phyloP scores from a whole-genome alignment of 2,329 filamentous ascomycete species.

The Aspergillus oerlinghausenensis region DNA sequence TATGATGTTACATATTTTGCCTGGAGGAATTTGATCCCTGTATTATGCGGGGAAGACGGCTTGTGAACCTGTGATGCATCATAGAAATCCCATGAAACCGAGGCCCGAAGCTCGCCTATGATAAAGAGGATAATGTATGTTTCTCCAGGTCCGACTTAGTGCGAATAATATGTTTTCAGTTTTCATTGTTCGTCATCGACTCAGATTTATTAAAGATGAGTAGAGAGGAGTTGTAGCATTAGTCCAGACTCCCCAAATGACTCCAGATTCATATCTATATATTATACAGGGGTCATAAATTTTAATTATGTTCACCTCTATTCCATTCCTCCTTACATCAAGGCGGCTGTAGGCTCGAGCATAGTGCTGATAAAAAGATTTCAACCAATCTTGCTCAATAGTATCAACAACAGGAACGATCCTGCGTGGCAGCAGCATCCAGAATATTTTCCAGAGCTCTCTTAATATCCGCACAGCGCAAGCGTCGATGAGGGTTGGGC shows the following conservation, averaged over 20 bases:
- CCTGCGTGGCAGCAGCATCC: slow-evolving; percentile 11
- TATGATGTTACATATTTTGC: not conserved
- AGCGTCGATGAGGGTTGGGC: slow-evolving; percentile 31
- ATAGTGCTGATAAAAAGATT: not conserved
- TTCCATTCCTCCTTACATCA: not conserved
- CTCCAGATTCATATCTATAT: not conserved
- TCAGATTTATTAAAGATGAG: not conserved
- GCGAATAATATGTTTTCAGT: not conserved
- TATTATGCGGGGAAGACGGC: not conserved
- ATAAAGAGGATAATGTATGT: not conserved
- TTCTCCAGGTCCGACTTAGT: not conserved
- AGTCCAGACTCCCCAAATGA: not conserved
- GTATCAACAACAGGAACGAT: not conserved
- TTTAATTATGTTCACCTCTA: not conserved
- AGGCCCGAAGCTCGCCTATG: not conserved
- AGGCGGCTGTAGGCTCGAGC: not conserved
- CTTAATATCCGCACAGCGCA: slow-evolving; percentile 35
- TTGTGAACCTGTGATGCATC: too few species aligned
- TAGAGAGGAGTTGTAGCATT: not conserved
- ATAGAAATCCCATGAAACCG: not conserved
- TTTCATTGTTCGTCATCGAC: not conserved
- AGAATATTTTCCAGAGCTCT: slow-evolving; percentile 29
- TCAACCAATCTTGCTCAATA: not conserved
- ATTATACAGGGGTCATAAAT: not conserved
- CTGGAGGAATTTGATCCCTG: not conserved